Evolutionary conservation across 768 basidiomycete genomes (phyloP).

Genomic region (Leccinum boreale): DNA sequence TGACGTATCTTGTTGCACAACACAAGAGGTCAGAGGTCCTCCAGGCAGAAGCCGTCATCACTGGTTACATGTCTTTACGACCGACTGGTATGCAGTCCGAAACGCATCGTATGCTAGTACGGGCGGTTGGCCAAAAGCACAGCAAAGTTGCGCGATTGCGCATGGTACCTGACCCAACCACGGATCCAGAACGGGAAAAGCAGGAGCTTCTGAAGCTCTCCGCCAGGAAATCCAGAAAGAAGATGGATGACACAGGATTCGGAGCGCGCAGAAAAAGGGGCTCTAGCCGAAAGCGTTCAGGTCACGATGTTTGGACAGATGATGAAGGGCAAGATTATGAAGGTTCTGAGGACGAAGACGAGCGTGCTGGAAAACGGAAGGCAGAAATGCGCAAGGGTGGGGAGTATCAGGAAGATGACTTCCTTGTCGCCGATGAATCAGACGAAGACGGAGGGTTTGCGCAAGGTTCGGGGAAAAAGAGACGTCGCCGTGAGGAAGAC

Average conservation of each 20-base stretch:
- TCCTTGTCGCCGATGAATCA: constrained; percentile 74
- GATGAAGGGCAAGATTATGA: constrained; percentile 62
- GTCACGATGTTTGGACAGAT: constrained; percentile 59
- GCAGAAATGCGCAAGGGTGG: constrained; percentile 48
- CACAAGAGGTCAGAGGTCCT: constrained; percentile 82
- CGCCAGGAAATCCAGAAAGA: constrained; percentile 61
- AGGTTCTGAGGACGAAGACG: constrained; percentile 61
- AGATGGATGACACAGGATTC: constrained; percentile 48
- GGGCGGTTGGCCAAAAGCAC: constrained; percentile 82
- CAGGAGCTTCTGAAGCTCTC: constrained; percentile 62
- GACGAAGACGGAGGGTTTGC: constrained; percentile 56
- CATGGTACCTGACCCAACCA: constrained; percentile 74
- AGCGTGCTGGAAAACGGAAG: constrained; percentile 43
- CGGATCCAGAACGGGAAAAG: constrained; percentile 74
- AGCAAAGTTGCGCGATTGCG: constrained; percentile 75
- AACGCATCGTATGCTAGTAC: constrained; percentile 85
- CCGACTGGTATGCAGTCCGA: constrained; percentile 90
- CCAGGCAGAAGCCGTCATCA: constrained; percentile 82
- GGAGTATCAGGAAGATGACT: constrained; percentile 84
- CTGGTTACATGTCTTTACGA: constrained; percentile 78
- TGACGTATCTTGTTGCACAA: constrained; percentile 88
- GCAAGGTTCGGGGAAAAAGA: constrained; percentile 34
- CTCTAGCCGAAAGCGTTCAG: constrained; percentile 37
- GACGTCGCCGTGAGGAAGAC: constrained; percentile 38
- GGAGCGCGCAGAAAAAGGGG: constrained; percentile 47